Percentiles rank a stretch among this genome's conserved stretches.
These are phyloP conservation scores for Eutypa lata DNA, from an alignment of 2,329 filamentous ascomycete species.

Conservation along the genomic window DNA sequence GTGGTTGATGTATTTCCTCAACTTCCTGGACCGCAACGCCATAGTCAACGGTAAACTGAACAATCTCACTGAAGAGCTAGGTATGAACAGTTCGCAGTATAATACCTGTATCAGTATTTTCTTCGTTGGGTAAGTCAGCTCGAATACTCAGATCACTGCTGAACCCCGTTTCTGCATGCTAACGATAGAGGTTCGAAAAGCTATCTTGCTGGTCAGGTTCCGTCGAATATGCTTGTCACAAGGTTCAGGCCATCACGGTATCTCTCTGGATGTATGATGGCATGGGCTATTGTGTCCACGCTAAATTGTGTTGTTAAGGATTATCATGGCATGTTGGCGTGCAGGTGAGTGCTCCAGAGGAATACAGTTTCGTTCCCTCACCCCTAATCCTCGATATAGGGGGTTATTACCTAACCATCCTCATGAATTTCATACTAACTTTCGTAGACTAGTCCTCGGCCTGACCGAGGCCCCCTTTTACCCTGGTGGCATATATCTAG, in stretches of 20 bases:
- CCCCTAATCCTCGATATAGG: too few species aligned
- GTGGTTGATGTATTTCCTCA: constrained; percentile 30
- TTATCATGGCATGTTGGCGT: background rate
- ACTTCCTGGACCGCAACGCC: constrained; percentile 36
- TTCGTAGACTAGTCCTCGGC: background rate
- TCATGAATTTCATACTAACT: background rate
- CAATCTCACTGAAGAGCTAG: constrained; percentile 37
- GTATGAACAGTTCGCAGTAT: constrained; percentile 34
- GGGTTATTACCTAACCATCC: too few species aligned
- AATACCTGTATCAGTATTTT: constrained; percentile 31
- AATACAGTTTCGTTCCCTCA: too few species aligned
- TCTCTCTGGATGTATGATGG: background rate
- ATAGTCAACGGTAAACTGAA: constrained; percentile 45
- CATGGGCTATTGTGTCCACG: background rate
- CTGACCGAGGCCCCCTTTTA: background rate
- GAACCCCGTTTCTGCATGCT: background rate
- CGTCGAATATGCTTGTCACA: constrained; percentile 8
- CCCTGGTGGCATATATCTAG: background rate
- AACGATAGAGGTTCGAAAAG: constrained; percentile 1
- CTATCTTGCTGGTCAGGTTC: constrained; percentile 2
- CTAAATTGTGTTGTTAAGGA: background rate
- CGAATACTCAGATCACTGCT: background rate
- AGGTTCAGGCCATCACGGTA: background rate
- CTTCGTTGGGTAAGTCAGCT: constrained; percentile 18
- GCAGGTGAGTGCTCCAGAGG: background rate